Evolutionary conservation across 2,329 filamentous ascomycete genomes (phyloP).

Genomic region (Curvularia eragrostidis): DNA sequence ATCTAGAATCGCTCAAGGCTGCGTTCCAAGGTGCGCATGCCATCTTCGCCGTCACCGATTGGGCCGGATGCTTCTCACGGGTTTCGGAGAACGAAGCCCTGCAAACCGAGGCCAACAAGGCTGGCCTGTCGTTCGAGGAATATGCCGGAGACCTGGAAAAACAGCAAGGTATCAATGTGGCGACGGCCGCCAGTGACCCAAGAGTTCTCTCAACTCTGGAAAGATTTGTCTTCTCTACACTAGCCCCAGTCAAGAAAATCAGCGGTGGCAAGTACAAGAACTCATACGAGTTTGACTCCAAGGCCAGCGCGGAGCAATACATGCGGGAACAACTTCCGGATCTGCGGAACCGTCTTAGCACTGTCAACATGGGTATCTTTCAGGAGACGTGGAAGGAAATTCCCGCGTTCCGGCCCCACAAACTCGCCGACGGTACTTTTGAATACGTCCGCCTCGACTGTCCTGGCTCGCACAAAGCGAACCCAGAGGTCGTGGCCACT

Average conservation of each 20-base stretch:
- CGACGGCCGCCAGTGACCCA: constrained; percentile 45
- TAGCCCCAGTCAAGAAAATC: constrained; percentile 43
- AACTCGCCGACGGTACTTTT: constrained; percentile 8
- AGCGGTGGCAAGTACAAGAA: constrained; percentile 45
- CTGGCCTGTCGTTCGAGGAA: constrained; percentile 38
- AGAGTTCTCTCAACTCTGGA: constrained; percentile 42
- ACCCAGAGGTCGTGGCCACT: constrained; percentile 8
- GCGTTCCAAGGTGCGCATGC: constrained; percentile 24
- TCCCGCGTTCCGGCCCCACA: constrained; percentile 10
- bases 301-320: constrained; percentile 38
- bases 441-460: constrained; percentile 5
- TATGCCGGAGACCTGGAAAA: constrained; percentile 42
- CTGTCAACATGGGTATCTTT: constrained; percentile 13
- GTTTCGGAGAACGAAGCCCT: constrained; percentile 22
- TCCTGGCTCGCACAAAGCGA: constrained; percentile 1
- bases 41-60: constrained; percentile 51
- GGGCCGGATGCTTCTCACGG: constrained; percentile 42
- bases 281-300: constrained; percentile 52
- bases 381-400: constrained; percentile 13
- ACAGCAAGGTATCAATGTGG: constrained; percentile 51
- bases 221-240: constrained; percentile 54
- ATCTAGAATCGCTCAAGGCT: constrained; percentile 17
- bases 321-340: constrained; percentile 11
- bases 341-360: constrained; percentile 5
- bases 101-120: constrained; percentile 25